A percentile compares a stretch with the other conserved stretches of the same genome.
Evolutionary conservation across 495 filamentous ascomycete genomes (phyloP).

Genomic region (Penicillium subrubescens): DNA sequence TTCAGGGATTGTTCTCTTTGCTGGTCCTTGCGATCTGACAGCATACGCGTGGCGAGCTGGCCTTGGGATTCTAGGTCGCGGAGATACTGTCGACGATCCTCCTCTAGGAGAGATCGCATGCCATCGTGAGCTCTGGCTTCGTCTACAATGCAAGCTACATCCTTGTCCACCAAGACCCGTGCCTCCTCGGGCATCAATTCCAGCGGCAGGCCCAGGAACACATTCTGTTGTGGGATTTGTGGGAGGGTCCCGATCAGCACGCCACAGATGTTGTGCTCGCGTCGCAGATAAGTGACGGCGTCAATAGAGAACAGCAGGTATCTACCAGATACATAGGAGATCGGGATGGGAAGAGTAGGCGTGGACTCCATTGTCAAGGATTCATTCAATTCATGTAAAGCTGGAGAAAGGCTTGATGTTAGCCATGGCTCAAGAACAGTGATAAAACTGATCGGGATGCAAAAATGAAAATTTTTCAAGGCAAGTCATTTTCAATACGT

Average conservation of each 20-base stretch:
- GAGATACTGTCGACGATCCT: conserved; percentile 53
- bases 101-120: conserved; percentile 58
- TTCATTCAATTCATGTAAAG: conserved; percentile 2
- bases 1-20: conserved; percentile 43
- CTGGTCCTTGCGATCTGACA: conserved; percentile 41
- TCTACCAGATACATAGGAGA: conserved; percentile 76
- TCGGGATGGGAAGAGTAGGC: conserved; percentile 66
- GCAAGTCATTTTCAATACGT: conserved; percentile 49
- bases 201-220: conserved; percentile 86
- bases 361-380: conserved; percentile 39
- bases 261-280: conserved; percentile 81
- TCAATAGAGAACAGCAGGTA: conserved; percentile 90
- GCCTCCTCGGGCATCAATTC: conserved; percentile 92
- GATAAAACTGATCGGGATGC: neutral
- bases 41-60: conserved; percentile 42
- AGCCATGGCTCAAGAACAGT: conserved; percentile 16
- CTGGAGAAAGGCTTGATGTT: conserved; percentile 9
- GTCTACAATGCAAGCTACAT: conserved; percentile 76
- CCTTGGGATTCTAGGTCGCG: conserved; percentile 50
- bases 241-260: conserved; percentile 86
- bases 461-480: conserved; percentile 13
- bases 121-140: conserved; percentile 67
- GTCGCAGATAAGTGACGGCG: conserved; percentile 76
- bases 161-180: conserved; percentile 77
- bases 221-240: conserved; percentile 90